Conservation (phyloP, 768 basidiomycete species). For the Trametes punicea region DNA sequence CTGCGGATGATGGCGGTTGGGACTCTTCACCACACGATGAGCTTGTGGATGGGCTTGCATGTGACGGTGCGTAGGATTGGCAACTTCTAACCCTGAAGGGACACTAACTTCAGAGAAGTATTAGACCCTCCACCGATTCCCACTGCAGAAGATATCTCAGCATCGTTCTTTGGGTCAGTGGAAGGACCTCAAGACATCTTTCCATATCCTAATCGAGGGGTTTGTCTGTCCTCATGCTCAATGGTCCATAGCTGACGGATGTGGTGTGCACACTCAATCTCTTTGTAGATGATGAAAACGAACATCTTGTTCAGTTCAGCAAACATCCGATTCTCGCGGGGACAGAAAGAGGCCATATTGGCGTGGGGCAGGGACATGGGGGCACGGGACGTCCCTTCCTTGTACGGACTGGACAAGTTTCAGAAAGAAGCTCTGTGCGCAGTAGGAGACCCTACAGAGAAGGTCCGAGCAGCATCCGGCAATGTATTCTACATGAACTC, state of each 20-base stretch:
- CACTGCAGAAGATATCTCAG: neutral
- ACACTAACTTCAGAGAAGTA: neutral
- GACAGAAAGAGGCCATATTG: conserved; percentile 30
- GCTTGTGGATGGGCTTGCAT: neutral
- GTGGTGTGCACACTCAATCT: neutral
- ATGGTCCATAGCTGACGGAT: neutral
- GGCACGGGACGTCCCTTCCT: conserved; percentile 28
- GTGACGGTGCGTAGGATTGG: neutral
- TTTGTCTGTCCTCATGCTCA: neutral
- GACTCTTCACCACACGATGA: neutral
- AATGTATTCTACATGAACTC: conserved; percentile 32
- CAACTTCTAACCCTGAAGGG: neutral
- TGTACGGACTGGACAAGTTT: conserved; percentile 24
- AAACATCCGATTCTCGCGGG: conserved; percentile 28
- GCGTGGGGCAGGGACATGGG: conserved; percentile 30
- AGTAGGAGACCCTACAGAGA: conserved; percentile 27
- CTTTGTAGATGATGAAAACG: conserved; percentile 29
- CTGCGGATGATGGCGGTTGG: neutral
- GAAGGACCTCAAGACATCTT: neutral
- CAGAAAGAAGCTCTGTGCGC: conserved; percentile 19
- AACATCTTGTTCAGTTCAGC: conserved; percentile 34
- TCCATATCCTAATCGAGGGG: conserved; percentile 9
- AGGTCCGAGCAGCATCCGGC: conserved; percentile 20
- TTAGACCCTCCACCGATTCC: neutral
- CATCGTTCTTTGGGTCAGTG: neutral